A percentile compares a stretch with the other conserved stretches of the same genome.
Conservation (phyloP, 805 yeast genomes). For the Spathaspora sp. region DNA sequence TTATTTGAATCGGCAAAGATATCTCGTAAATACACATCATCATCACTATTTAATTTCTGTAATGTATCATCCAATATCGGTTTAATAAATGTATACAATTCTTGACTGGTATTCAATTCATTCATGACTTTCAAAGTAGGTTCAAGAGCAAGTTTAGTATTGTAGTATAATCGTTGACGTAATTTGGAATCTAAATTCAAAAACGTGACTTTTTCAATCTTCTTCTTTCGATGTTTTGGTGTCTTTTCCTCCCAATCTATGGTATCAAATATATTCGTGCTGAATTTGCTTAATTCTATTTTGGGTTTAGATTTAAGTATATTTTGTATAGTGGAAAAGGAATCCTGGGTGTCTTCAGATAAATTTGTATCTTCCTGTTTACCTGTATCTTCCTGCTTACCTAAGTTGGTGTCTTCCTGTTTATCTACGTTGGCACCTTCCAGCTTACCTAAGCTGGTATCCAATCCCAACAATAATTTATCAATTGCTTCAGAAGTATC, state of each 20-base stretch:
- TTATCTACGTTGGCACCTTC: no score
- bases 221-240: no score
- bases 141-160: slow-evolving; percentile 13
- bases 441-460: no score
- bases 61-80: slow-evolving; percentile 15
- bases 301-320: no score
- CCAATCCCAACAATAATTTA: no score
- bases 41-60: slow-evolving; percentile 9
- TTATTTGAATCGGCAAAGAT: not conserved
- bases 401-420: no score
- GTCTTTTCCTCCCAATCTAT: not conserved
- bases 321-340: no score
- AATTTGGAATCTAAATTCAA: not conserved
- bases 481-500: no score
- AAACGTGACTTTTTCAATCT: not conserved
- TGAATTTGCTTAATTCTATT: slow-evolving; percentile 8
- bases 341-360: no score
- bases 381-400: no score
- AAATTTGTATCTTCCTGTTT: no score
- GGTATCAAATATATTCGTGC: slow-evolving; percentile 4
- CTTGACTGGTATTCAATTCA: slow-evolving; percentile 5
- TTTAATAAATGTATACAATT: slow-evolving; percentile 6
- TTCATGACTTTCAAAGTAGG: slow-evolving; percentile 21
- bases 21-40: slow-evolving; percentile 7
- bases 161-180: slow-evolving; percentile 11